Conservation (phyloP, 257 asterid species). For the Handroanthus guayacan region DNA sequence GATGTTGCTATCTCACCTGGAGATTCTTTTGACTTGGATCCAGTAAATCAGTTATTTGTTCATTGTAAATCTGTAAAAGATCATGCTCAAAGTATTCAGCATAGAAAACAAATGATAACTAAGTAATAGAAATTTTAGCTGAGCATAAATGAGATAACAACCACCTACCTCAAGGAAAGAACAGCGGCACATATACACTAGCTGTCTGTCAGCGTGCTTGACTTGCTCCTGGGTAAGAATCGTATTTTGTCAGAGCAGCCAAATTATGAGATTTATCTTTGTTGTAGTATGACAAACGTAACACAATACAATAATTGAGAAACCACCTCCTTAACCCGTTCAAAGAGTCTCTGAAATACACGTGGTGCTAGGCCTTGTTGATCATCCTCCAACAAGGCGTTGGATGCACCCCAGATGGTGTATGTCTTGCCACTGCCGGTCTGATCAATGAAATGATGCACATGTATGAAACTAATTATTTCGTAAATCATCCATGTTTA, state of each 20-base stretch:
- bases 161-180: conserved; percentile 92
- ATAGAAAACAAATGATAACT: conserved; percentile 5
- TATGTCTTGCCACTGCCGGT: conserved; percentile 99
- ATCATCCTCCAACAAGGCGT: conserved; percentile 78
- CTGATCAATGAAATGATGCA: conserved; percentile 50
- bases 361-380: conserved; percentile 97
- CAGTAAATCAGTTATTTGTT: conserved; percentile 95
- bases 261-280: conserved; percentile 23
- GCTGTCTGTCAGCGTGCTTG: conserved; percentile 83
- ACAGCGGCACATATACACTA: conserved; percentile 90
- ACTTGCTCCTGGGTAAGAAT: conserved; percentile 71
- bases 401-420: conserved; percentile 98
- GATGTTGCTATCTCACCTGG: conserved; percentile 62
- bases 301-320: conserved; percentile 12
- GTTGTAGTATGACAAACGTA: conserved; percentile 12
- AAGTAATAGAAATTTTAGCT: neutral
- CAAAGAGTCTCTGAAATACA: conserved; percentile 79
- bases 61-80: conserved; percentile 86
- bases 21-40: conserved; percentile 94
- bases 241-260: neutral
- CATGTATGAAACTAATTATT: conserved; percentile 24
- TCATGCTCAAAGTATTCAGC: conserved; percentile 28
- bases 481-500: conserved; percentile 13
- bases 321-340: conserved; percentile 77
- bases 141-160: conserved; percentile 29